These are phyloP conservation scores for Cystobasidium pallidum DNA, from an alignment of 1,284 basidiomycete species.

Conservation along the genomic window DNA sequence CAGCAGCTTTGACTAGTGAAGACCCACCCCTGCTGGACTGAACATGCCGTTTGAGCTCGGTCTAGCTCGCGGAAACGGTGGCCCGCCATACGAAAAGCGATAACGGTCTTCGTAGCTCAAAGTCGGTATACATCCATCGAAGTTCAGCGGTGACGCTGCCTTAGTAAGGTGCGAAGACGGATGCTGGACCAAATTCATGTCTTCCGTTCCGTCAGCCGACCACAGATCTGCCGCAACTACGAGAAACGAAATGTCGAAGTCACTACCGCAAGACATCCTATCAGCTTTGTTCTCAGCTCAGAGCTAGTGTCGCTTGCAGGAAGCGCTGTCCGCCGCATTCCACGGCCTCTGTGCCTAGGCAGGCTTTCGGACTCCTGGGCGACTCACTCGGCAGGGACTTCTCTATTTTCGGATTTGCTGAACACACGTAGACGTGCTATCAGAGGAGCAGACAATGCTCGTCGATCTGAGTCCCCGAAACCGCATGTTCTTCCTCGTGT, in stretches of 20 bases:
- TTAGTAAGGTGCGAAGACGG: constrained; percentile 17
- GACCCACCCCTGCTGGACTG: not conserved
- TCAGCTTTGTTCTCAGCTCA: too few species aligned
- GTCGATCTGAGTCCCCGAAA: constrained; percentile 34
- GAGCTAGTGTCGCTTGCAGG: too few species aligned
- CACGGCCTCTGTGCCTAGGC: not conserved
- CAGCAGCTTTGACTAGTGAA: not conserved
- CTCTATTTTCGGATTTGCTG: not conserved
- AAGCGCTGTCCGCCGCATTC: too few species aligned
- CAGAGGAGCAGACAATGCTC: constrained; percentile 38
- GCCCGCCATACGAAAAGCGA: constrained; percentile 1
- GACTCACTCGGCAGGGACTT: constrained; percentile 32
- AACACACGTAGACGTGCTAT: constrained; percentile 25
- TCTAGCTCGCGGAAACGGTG: not conserved
- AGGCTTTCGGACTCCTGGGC: not conserved
- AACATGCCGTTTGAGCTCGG: not conserved
- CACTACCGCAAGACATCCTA: not conserved
- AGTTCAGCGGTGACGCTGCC: not conserved
- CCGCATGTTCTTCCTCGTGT: constrained; percentile 39
- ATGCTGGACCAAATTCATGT: constrained; percentile 44
- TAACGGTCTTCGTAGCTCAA: constrained; percentile 14
- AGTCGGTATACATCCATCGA: not conserved
- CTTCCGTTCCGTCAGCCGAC: constrained; percentile 38
- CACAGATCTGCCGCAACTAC: constrained; percentile 44
- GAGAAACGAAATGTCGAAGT: constrained; percentile 41